Evolutionary conservation across 2,329 filamentous ascomycete genomes (phyloP).

Genomic region (Calcarisporium arbuscula): DNA sequence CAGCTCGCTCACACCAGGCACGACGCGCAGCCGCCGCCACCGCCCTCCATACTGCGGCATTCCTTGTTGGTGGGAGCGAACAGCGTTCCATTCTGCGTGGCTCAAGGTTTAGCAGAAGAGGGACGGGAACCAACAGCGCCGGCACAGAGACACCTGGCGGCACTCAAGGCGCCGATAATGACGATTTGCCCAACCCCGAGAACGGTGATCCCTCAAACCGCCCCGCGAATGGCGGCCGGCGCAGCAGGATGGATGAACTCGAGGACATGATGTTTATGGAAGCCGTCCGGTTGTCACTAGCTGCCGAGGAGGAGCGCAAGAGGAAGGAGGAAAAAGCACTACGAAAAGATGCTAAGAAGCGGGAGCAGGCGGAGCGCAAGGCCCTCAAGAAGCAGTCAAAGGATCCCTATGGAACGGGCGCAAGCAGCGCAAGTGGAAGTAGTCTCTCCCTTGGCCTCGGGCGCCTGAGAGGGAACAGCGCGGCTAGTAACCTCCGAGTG

Average conservation of each 20-base stretch:
- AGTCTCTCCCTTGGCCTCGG: slow-evolving; percentile 56
- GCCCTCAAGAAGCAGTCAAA: slow-evolving; percentile 55
- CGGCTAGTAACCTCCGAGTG: slow-evolving; percentile 51
- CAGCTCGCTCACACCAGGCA: slow-evolving; percentile 78
- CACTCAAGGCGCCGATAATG: slow-evolving; percentile 10
- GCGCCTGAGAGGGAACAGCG: slow-evolving; percentile 53
- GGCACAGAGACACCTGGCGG: slow-evolving; percentile 21
- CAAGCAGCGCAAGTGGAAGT: slow-evolving; percentile 51
- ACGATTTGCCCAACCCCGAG: slow-evolving; percentile 18
- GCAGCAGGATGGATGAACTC: slow-evolving; percentile 69
- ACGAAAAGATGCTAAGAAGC: slow-evolving; percentile 74
- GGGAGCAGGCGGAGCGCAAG: slow-evolving; percentile 79
- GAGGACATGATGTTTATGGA: slow-evolving; percentile 99
- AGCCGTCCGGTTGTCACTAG: slow-evolving; percentile 85
- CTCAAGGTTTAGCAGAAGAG: slow-evolving; percentile 52
- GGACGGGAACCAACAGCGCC: slow-evolving; percentile 33
- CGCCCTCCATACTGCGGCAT: slow-evolving; percentile 89
- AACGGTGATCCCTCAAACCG: slow-evolving; percentile 15
- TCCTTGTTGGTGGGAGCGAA: slow-evolving; percentile 67
- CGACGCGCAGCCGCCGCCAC: slow-evolving; percentile 88
- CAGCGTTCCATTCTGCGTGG: slow-evolving; percentile 39
- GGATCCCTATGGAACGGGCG: slow-evolving; percentile 27
- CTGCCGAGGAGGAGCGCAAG: slow-evolving; percentile 86
- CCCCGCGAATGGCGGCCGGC: slow-evolving; percentile 21
- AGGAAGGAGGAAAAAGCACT: slow-evolving; percentile 56